phyloP scores from a whole-genome alignment of 2,329 filamentous ascomycete genomes.

The Phaeosphaeria sp. region DNA sequence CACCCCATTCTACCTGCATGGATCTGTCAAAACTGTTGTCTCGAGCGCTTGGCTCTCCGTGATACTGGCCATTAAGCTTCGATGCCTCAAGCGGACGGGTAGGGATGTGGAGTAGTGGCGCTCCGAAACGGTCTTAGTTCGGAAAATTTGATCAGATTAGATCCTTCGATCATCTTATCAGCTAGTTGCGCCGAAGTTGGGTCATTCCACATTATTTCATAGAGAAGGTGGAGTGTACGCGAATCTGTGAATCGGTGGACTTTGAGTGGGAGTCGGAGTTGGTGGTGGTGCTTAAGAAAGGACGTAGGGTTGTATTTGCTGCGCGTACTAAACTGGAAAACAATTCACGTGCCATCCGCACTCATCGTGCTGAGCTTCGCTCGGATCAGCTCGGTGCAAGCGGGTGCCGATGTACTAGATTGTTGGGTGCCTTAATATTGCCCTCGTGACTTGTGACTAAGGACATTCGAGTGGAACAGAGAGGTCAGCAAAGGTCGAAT shows the following conservation, averaged over 20 bases:
- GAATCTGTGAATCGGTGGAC: no score
- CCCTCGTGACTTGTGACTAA: no score
- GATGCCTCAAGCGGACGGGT: not conserved
- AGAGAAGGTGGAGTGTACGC: not conserved
- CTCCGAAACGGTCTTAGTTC: slow-evolving; percentile 1
- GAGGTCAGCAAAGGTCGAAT: no score
- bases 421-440: no score
- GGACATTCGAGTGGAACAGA: no score
- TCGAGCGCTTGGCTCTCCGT: slow-evolving; percentile 1
- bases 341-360: no score
- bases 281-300: no score
- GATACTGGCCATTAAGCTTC: not conserved
- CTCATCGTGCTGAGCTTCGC: no score
- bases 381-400: no score
- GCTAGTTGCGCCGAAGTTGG: not conserved
- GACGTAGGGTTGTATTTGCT: no score
- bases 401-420: no score
- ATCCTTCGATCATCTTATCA: slow-evolving; percentile 13
- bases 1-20: not conserved
- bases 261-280: not conserved
- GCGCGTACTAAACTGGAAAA: no score
- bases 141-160: slow-evolving; percentile 18
- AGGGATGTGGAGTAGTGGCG: slow-evolving; percentile 4
- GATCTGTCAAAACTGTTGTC: not conserved
- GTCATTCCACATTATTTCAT: not conserved